Evolutionary conservation across 2,329 filamentous ascomycete species (phyloP), one percentile per base, ranked within the genome.

Genomic region (Paradendryphiella salina): DNA sequence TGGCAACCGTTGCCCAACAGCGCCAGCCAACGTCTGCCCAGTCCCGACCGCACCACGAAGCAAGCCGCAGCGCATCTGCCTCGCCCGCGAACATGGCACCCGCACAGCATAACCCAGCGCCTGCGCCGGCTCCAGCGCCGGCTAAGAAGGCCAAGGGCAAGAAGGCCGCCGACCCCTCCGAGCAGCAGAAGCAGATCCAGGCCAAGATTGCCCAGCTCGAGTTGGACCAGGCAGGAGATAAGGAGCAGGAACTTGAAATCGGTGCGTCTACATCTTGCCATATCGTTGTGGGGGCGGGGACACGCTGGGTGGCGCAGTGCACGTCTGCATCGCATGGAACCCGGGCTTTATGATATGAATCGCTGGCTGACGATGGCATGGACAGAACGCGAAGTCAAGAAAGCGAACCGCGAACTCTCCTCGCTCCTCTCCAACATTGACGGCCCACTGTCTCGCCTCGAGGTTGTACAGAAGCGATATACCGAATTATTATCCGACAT

Each of bases 131-230:
- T 48, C 76, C 81, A 15, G 73, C 82, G 38, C 74, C 77, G 40
- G 75, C 82, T 41, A 94, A 91, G 78, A 94, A 94, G 76, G 83
- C 80, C 48, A 96, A 95, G 77, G 84, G 82, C 62, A 96, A 95
- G 78, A 96, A 95, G 77, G 79, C 83, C 8, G 78, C 89, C 59
- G 92, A 96, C 71, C 88, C 90, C 15, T 89, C 85, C 65, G 94
- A 97, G 75, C 91, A 92, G 38, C 90, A 90, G 55, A 95, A 96
- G 75, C 82, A 96, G 59, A 83, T 99, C 43, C 88, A 92, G 57
- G 90, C 92, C 56, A 90, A 95, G 70, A 96, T 99, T 70, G 93
- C 91, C 17, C 94, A 97, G 77, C 79, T 99, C 52, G 94, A 99
- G 74, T 88, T 90, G 57, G 92, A 96, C 79, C 89, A 88, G 41